Conservation (phyloP, 208 protist genomes). For the Leishmania arabica region DNA sequence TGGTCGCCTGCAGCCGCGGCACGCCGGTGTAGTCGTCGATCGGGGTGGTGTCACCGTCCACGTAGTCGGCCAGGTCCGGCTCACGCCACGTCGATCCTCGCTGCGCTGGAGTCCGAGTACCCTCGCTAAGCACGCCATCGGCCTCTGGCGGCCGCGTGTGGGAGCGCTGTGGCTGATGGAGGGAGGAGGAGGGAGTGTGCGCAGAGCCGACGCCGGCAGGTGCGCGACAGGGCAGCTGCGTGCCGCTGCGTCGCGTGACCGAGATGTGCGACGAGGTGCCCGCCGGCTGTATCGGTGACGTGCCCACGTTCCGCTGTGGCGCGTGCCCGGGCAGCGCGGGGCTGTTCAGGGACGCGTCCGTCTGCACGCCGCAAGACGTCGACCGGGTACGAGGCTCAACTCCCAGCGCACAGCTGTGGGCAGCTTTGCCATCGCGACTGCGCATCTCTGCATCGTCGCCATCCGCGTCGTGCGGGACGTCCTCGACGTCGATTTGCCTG, state of each 20-base stretch:
- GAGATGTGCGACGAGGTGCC: not conserved
- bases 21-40: constrained; percentile 60
- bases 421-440: not conserved
- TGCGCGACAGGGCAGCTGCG: not conserved
- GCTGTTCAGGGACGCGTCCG: constrained; percentile 13
- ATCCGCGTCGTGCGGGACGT: not conserved
- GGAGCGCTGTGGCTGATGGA: constrained; percentile 28
- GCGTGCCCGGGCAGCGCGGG: not conserved
- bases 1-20: constrained; percentile 59
- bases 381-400: constrained; percentile 23
- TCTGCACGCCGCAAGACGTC: constrained; percentile 61
- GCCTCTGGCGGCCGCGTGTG: constrained; percentile 30
- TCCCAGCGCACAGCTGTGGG: not conserved
- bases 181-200: constrained; percentile 10
- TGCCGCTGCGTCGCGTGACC: not conserved
- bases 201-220: not conserved
- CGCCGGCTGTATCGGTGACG: constrained; percentile 53
- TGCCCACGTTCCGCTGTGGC: constrained; percentile 43
- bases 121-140: constrained; percentile 2
- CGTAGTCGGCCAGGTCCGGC: constrained; percentile 50
- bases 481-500: not conserved
- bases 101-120: constrained; percentile 15
- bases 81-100: constrained; percentile 65
- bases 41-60: constrained; percentile 58
- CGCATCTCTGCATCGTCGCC: constrained; percentile 5